Base-by-base conservation (phyloP, 192 early-diverging fungal species). In the Rhizophagus sp. region DNA sequence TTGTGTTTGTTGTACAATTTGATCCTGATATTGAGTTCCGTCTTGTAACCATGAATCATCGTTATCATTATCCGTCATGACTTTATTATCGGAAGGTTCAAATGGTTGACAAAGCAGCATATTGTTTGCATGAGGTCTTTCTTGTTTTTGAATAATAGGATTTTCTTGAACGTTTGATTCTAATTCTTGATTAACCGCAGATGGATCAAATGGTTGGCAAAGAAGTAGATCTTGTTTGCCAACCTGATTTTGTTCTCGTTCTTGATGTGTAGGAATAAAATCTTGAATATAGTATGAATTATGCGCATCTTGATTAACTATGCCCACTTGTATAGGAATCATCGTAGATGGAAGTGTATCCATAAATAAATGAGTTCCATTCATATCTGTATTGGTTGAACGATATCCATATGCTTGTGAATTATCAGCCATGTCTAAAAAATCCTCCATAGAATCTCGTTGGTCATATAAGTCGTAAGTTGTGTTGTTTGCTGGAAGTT, bases 41-140 rank as follows among this genome's bases (percentile, higher is more conserved):
- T 67, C 65, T 67, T 67, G 65, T 33, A 67, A 67, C 65, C 65
- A 67, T 57, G 52, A 22, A 13, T 66, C 7, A 66, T 33, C 65
- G 34, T 11, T 66, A 4, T 33, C 65, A 27, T 33, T 67, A 30
- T 67, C 65, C 13, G 17, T 17, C 4, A 33, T 33, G 17, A 13
- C 27, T 24, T 33, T 34, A 2, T 33, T 67, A 8, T 34, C 9
- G 30, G 65, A 67, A 33, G 65, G 65, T 67, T 67, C 65, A 30
- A 67, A 67, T 67, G 65, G 65, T 17, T 67, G 65, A 17, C 65
- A 67, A 33, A 67, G 33, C 11, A 67, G 17, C 33, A 67, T 33
- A 67, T 67, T 67, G 34, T 33, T 33, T 15, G 65, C 19, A 67
- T 67, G 17, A 67, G 25, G 25, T 27, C 24, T 33, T 34, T 19